Evolutionary conservation across 805 yeast genomes (phyloP).

Genomic region (Candida tammaniensis): DNA sequence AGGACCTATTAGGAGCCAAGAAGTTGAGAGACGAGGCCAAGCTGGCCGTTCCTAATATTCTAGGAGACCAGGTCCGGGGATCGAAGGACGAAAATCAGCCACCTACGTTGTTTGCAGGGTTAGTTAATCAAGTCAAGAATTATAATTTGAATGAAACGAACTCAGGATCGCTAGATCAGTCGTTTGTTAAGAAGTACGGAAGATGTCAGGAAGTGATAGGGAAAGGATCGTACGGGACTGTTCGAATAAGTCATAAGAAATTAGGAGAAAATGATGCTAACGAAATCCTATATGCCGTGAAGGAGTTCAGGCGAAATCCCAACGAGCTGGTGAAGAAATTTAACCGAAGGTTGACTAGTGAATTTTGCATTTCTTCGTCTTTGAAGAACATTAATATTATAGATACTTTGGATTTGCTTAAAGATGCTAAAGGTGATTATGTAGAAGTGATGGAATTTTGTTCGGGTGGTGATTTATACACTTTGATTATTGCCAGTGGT

Average conservation of each 20-base stretch:
- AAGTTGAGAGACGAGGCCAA: constrained; percentile 68
- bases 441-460: constrained; percentile 87
- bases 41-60: constrained; percentile 68
- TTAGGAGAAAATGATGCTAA: constrained; percentile 13
- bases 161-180: constrained; percentile 24
- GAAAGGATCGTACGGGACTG: constrained; percentile 91
- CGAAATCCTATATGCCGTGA: constrained; percentile 73
- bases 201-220: constrained; percentile 94
- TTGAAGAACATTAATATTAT: constrained; percentile 77
- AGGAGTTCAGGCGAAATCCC: constrained; percentile 68
- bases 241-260: constrained; percentile 79
- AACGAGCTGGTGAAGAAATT: constrained; percentile 65
- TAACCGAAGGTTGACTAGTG: constrained; percentile 71
- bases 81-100: constrained; percentile 34
- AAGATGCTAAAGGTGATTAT: constrained; percentile 79
- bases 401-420: constrained; percentile 68
- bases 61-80: constrained; percentile 10
- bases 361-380: constrained; percentile 78
- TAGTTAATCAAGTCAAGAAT: constrained; percentile 54
- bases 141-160: constrained; percentile 11
- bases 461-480: constrained; percentile 76
- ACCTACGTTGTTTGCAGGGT: constrained; percentile 69
- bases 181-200: constrained; percentile 88
- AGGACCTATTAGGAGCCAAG: constrained; percentile 72
- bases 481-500: constrained; percentile 72